phyloP scores from a whole-genome alignment of 1,284 basidiomycete genomes.

The Stygiomarasmius scandens region DNA sequence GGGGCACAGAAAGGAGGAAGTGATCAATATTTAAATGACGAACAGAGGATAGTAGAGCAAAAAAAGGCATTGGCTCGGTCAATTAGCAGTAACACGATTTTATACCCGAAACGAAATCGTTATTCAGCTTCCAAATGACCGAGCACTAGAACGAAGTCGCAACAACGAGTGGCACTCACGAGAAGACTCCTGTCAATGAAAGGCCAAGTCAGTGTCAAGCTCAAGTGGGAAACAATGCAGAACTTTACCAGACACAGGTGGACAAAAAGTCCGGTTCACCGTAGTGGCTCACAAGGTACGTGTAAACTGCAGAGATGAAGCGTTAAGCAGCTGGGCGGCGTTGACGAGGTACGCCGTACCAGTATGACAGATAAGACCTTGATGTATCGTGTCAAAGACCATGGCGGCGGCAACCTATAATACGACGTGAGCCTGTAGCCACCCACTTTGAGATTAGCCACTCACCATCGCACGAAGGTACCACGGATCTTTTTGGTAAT shows the following conservation, averaged over 20 bases:
- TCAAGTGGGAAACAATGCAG: background rate
- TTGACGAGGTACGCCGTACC: background rate
- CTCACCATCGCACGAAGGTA: background rate
- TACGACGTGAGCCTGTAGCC: too few species aligned
- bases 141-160: background rate
- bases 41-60: too few species aligned
- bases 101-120: too few species aligned
- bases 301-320: background rate
- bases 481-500: background rate
- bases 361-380: background rate
- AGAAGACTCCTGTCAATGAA: slow-evolving; percentile 44
- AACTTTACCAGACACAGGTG: slow-evolving; percentile 50
- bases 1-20: background rate
- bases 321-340: background rate
- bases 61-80: too few species aligned
- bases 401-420: background rate
- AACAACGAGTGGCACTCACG: slow-evolving; percentile 33
- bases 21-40: background rate
- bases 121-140: too few species aligned
- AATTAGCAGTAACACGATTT: too few species aligned
- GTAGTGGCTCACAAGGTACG: slow-evolving; percentile 54
- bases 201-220: background rate
- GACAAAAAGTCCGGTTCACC: slow-evolving; percentile 36
- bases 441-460: background rate
- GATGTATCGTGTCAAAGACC: background rate